phyloP scores from a whole-genome alignment of 2,329 filamentous ascomycete species.

The Neonectria punicea region DNA sequence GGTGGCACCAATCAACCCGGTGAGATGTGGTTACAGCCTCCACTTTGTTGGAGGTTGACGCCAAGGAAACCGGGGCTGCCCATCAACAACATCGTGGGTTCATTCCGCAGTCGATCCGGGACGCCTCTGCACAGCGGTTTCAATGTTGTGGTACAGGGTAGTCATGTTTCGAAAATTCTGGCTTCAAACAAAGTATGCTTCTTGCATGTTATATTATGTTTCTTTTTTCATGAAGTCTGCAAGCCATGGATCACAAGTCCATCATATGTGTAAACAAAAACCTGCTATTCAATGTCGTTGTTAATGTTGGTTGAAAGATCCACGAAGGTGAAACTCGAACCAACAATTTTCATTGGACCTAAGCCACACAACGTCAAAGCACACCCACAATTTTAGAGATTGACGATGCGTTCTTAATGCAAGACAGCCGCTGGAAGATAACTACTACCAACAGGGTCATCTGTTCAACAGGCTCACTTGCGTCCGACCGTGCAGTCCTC shows the following conservation, averaged over 20 bases:
- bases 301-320: too few relatives aligned
- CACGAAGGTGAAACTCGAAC: too few relatives aligned
- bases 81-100: not conserved
- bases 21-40: conserved; percentile 17
- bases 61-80: conserved; percentile 10
- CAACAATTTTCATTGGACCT: too few relatives aligned
- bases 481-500: not conserved
- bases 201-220: not conserved
- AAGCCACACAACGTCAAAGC: not conserved
- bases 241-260: not conserved
- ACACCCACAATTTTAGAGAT: not conserved
- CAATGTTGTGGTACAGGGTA: not conserved
- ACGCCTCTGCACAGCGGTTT: not conserved
- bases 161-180: not conserved
- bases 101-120: not conserved
- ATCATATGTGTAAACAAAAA: not conserved
- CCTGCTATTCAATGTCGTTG: too few relatives aligned
- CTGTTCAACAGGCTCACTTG: not conserved
- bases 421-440: not conserved
- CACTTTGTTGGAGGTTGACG: conserved; percentile 5
- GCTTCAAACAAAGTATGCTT: too few relatives aligned
- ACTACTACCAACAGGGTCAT: not conserved
- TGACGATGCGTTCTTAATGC: not conserved
- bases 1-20: conserved; percentile 22
- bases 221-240: not conserved